Percentiles rank a stretch among this genome's conserved stretches.
phyloP scores from a whole-genome alignment of 805 yeast genomes.

The Clavispora asparagi region DNA sequence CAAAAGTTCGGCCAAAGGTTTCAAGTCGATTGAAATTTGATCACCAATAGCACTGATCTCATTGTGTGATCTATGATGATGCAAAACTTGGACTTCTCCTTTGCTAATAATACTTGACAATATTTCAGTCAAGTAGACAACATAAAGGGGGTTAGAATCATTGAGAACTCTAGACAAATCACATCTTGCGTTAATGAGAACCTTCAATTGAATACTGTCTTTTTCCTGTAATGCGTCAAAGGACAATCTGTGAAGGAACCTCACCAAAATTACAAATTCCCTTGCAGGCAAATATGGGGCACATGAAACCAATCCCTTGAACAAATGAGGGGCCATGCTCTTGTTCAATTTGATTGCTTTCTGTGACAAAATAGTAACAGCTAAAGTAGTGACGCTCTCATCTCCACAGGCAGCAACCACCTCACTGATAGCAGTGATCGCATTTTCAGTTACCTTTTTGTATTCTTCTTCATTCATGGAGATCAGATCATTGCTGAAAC shows the following conservation, averaged over 20 bases:
- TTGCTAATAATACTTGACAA: conserved; percentile 62
- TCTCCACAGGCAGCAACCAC: conserved; percentile 65
- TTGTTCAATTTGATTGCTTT: conserved; percentile 50
- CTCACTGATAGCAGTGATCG: conserved; percentile 62
- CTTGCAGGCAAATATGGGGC: conserved; percentile 57
- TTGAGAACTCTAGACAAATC: conserved; percentile 37
- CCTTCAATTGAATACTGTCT: conserved; percentile 31
- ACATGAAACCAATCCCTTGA: conserved; percentile 59
- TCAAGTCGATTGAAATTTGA: conserved; percentile 57
- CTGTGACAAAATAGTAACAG: conserved; percentile 78
- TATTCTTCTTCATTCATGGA: conserved; percentile 29
- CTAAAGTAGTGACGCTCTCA: conserved; percentile 66
- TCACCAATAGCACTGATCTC: conserved; percentile 68
- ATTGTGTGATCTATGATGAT: conserved; percentile 73
- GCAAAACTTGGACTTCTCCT: conserved; percentile 74
- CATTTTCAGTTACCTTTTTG: conserved; percentile 50
- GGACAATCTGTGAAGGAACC: conserved; percentile 50
- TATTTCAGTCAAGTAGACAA: conserved; percentile 58
- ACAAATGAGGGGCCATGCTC: conserved; percentile 49
- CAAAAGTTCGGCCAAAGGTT: conserved; percentile 70
- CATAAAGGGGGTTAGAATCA: conserved; percentile 42
- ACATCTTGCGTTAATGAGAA: conserved; percentile 48
- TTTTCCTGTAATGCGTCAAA: conserved; percentile 39
- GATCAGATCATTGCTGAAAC: conserved; percentile 3
- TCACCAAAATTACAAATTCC: conserved; percentile 62